Evolutionary conservation across 1,284 basidiomycete genomes (phyloP), one percentile per base, ranked within the genome.

Genomic region (Crepidotus sp.): DNA sequence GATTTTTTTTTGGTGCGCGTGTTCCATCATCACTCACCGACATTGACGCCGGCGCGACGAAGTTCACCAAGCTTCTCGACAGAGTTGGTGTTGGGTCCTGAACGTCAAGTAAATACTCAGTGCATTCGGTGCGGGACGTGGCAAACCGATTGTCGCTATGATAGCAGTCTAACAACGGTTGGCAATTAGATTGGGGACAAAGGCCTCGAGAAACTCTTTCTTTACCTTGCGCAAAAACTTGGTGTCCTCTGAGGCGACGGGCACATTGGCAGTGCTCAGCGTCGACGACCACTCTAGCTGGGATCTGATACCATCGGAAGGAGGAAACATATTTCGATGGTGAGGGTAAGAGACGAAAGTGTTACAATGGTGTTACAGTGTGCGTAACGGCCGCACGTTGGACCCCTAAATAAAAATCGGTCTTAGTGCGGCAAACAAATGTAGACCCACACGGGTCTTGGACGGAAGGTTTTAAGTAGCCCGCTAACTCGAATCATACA

Each of bases 131-230:
- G 32, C 42, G 45, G 49, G 26, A 15, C 35, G 36, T 24, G 13
- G 38, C 70, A 50, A 56, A 89, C 92, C 93, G 60, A 98, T 98
- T 50, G 93, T 98, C 49, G 91, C 93, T 61, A 98, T 96, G 69
- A 98, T 96, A 50, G 86, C 73, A 14, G 92, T 96, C 94, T 97
- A 32, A 22, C 48, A 51, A 41, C 42, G 15, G 39, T 53, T 25
- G 39, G 29, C 49, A 40, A 32, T 44, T 50, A 45, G 30, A n/a
- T 37, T 43, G 34, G 50, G 38, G 35, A 41, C 41, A 36, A 36
- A 42, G 42, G 29, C 37, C 33, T 30, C 13, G 64, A 74, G n/a
- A 39, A 39, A 39, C 19, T 18, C n/a, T n/a, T n/a, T n/a, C n/a
- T 21, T 55, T 48, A 91, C 92, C 79, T 95, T 97, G 70, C 93